Conservation (phyloP, 1,284 basidiomycete species). For the Rhodotorula sp. region DNA sequence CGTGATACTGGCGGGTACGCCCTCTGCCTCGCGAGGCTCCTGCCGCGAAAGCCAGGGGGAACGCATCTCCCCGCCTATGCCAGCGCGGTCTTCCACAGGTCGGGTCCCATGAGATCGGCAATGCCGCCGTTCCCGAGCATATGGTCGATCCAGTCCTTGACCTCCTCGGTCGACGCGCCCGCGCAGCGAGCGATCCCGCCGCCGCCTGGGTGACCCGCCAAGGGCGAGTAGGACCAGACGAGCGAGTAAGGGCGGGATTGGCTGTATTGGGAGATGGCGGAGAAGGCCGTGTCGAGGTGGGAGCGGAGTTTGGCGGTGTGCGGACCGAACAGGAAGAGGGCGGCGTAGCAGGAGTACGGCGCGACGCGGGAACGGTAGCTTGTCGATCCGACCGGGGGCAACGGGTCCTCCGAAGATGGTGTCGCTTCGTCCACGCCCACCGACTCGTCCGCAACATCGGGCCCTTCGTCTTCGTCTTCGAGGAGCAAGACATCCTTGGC, state of each 20-base stretch:
- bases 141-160: constrained; percentile 65
- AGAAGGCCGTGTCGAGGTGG: constrained; percentile 57
- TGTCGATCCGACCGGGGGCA: constrained; percentile 47
- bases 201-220: constrained; percentile 32
- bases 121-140: constrained; percentile 32
- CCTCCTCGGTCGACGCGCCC: constrained; percentile 66
- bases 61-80: constrained; percentile 1
- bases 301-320: constrained; percentile 55
- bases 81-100: constrained; percentile 65
- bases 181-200: constrained; percentile 68
- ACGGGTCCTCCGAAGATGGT: constrained; percentile 9
- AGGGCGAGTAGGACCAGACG: constrained; percentile 58
- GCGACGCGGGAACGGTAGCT: constrained; percentile 62
- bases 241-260: constrained; percentile 58
- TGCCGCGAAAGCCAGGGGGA: no score
- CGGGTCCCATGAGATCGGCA: constrained; percentile 58
- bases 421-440: not conserved
- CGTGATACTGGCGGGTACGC: no score
- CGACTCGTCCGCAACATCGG: not conserved
- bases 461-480: constrained; percentile 60
- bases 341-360: constrained; percentile 83
- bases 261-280: constrained; percentile 60
- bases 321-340: constrained; percentile 70
- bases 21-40: no score
- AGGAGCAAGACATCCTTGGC: constrained; percentile 75